Conservation (phyloP, 176 grass and related monocot genomes). For the Oryza glaberrima region DNA sequence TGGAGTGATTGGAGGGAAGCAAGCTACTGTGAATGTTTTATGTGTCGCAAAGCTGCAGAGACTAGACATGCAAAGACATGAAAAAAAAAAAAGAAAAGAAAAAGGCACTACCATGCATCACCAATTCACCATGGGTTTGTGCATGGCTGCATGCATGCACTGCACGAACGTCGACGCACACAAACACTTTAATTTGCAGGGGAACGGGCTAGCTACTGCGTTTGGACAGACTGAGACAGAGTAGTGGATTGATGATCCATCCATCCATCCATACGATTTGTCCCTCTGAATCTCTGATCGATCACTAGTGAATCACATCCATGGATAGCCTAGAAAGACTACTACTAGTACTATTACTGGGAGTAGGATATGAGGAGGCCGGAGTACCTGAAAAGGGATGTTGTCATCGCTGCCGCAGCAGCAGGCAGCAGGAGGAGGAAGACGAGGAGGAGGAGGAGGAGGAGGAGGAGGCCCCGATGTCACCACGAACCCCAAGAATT, state of each 20-base stretch:
- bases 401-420: neutral
- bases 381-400: constrained; percentile 40
- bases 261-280: constrained; percentile 32
- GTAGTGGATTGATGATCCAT: neutral
- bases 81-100: neutral
- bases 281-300: constrained; percentile 22
- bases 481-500: constrained; percentile 52
- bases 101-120: neutral
- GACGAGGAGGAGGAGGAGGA: neutral
- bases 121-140: no score
- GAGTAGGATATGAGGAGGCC: neutral
- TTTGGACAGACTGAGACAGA: neutral
- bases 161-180: neutral
- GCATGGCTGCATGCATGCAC: neutral
- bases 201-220: no score
- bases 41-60: neutral
- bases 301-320: neutral
- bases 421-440: neutral
- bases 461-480: neutral
- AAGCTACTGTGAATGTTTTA: neutral
- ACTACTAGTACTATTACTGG: neutral
- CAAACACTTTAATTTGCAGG: neutral
- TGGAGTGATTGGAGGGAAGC: constrained; percentile 4
- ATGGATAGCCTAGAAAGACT: neutral
- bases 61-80: neutral